A percentile compares a stretch with the other conserved stretches of the same genome.
Conservation (phyloP, 345 rosid species). For the Eucalyptus victrix region DNA sequence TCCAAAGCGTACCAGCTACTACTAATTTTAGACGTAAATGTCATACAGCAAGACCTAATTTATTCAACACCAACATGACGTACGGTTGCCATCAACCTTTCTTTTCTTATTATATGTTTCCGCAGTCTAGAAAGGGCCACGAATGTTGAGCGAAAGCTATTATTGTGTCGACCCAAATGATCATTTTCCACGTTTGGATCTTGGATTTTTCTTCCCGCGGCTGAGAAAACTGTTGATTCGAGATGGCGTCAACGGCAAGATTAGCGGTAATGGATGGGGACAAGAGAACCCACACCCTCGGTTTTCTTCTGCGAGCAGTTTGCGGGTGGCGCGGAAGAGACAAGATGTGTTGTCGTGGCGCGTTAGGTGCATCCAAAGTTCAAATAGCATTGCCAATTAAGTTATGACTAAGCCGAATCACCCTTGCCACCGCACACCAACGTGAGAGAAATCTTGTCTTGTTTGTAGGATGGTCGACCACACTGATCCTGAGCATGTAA, state of each 20-base stretch:
- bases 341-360: background rate
- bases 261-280: background rate
- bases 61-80: background rate
- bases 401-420: background rate
- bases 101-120: background rate
- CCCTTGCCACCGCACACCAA: background rate
- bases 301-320: background rate
- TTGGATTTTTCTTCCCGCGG: background rate
- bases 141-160: background rate
- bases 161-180: background rate
- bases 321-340: background rate
- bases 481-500: background rate
- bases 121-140: background rate
- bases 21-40: background rate
- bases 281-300: background rate
- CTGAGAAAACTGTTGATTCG: background rate
- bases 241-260: background rate
- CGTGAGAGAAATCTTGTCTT: background rate
- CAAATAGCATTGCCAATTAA: background rate
- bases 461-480: background rate
- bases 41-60: background rate
- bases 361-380: background rate
- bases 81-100: background rate
- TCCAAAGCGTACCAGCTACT: background rate
- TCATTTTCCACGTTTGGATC: background rate